Evolutionary conservation across 768 basidiomycete species (phyloP).

Genomic region (Hypholoma sublateritium): DNA sequence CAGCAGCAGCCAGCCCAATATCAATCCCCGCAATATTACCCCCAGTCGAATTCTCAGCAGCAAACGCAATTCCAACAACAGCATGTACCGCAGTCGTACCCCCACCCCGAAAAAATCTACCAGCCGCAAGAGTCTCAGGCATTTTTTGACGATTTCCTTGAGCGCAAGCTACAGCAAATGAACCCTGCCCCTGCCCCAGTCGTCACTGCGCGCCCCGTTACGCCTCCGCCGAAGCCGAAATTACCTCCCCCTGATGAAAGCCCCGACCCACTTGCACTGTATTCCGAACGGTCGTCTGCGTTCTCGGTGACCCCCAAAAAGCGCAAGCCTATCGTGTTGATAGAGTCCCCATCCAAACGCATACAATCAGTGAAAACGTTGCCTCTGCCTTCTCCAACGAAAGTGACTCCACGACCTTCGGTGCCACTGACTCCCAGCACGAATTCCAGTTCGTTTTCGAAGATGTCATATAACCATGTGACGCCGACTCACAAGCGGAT

Average conservation of each 20-base stretch:
- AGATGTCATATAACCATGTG: slow-evolving; percentile 13
- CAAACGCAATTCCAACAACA: background rate
- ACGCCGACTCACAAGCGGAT: slow-evolving; percentile 34
- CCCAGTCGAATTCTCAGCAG: background rate
- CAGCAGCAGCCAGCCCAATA: background rate
- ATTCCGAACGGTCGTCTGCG: slow-evolving; percentile 25
- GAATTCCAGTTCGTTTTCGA: slow-evolving; percentile 21
- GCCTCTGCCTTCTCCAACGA: slow-evolving; percentile 14
- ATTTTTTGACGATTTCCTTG: slow-evolving; percentile 70
- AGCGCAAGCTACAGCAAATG: slow-evolving; percentile 51
- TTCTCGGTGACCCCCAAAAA: slow-evolving; percentile 62
- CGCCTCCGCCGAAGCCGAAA: slow-evolving; percentile 20
- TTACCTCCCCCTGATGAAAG: slow-evolving; percentile 34
- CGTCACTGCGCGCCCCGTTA: slow-evolving; percentile 15
- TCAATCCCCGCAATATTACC: background rate
- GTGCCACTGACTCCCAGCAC: slow-evolving; percentile 30
- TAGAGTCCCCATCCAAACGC: slow-evolving; percentile 71
- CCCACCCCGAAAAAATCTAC: slow-evolving; percentile 31
- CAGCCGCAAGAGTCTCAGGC: slow-evolving; percentile 56
- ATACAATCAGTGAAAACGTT: slow-evolving; percentile 31
- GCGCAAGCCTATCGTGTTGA: slow-evolving; percentile 59
- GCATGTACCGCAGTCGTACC: slow-evolving; percentile 10
- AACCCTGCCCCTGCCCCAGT: slow-evolving; percentile 22
- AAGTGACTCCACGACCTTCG: slow-evolving; percentile 18
- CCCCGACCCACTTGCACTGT: slow-evolving; percentile 56